Base-by-base conservation (phyloP, 2,329 filamentous ascomycete genomes). In the Pseudogymnoascus sp. region DNA sequence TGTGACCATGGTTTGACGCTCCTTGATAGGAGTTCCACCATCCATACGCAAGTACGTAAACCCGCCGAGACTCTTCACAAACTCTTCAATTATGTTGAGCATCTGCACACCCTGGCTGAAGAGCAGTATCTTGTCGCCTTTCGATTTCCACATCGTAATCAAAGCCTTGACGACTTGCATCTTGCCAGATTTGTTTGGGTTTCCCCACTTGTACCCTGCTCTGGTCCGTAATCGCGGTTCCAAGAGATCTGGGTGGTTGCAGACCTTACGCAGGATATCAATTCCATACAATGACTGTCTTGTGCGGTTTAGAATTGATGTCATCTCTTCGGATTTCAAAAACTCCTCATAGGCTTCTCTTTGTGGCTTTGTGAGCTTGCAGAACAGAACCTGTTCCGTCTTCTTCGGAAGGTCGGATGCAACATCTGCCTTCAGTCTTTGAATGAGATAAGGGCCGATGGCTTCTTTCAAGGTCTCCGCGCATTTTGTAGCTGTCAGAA, bases 41-140 rank as follows among this genome's bases (percentile, higher is more conserved):
- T 99, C 94, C 93, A 99, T 96, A 25, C 94, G 86, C 12, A 91
- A 77, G 71, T 91, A 96, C 2, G 85, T 86, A 67, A 96, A 83
- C 5, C 83, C 84, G 34, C 83, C 81, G 41, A 93, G 77, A 9
- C 80, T 78, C 58, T 77, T 78, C 11, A 97, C 80, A 66, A 94
- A 95, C 16, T 84, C 85, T 70, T 99, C 90, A 5, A 99, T 81
- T 38, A 99, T 96, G 68, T 97, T 89, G 11, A 99, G 82, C 91
- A 97, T 97, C 70, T 95, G 91, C 12, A 90, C 87, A 66, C 94
- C 90, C 72, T 99, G 94, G 6, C 90, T 90, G 69, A 99, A 99
- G 0, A 99, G 79, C 11, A 99, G 75, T 0, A 91, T 94, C 74
- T 97, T 99, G 74, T 97, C 92, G 0, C 91, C 92, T 61, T 69